phyloP scores from a whole-genome alignment of 2,329 filamentous ascomycete genomes.

The Magnaporthiopsis poae region DNA sequence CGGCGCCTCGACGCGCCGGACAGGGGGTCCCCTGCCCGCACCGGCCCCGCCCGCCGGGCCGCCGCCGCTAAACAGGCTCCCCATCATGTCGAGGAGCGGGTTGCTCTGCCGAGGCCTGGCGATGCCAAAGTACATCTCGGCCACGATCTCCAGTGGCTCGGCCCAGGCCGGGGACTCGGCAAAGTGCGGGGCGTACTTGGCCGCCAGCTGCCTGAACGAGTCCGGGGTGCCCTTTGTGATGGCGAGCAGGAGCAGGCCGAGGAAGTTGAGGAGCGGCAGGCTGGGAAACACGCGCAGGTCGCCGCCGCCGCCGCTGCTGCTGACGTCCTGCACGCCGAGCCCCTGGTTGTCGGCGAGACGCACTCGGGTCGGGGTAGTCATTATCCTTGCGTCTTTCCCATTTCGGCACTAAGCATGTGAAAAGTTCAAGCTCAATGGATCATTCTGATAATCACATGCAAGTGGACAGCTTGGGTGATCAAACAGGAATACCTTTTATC shows the following conservation, averaged over 20 bases:
- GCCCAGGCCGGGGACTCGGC: constrained; percentile 71
- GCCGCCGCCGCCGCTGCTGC: constrained; percentile 54
- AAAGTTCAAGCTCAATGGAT: no score
- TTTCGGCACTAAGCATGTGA: no score
- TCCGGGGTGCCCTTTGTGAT: constrained; percentile 71
- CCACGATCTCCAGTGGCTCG: constrained; percentile 74
- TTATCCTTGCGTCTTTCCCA: no score
- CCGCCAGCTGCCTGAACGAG: constrained; percentile 69
- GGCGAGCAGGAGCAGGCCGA: constrained; percentile 72
- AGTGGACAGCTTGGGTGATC: no score
- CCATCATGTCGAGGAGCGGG: constrained; percentile 96
- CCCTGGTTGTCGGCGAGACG: constrained; percentile 39
- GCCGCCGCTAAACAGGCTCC: constrained; percentile 75
- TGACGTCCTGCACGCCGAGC: constrained; percentile 72
- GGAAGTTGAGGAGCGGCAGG: constrained; percentile 88
- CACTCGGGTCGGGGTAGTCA: no score
- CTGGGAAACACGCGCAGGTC: constrained; percentile 79
- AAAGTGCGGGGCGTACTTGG: constrained; percentile 71
- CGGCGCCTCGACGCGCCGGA: constrained; percentile 38
- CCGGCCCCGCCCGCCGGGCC: constrained; percentile 44
- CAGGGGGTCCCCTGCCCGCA: constrained; percentile 30
- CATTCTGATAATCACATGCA: no score
- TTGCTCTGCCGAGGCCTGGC: constrained; percentile 81
- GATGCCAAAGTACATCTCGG: constrained; percentile 95
- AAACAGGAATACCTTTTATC: no score